Conservation (phyloP, 345 rosid genomes). For the Gossypium stocksii region DNA sequence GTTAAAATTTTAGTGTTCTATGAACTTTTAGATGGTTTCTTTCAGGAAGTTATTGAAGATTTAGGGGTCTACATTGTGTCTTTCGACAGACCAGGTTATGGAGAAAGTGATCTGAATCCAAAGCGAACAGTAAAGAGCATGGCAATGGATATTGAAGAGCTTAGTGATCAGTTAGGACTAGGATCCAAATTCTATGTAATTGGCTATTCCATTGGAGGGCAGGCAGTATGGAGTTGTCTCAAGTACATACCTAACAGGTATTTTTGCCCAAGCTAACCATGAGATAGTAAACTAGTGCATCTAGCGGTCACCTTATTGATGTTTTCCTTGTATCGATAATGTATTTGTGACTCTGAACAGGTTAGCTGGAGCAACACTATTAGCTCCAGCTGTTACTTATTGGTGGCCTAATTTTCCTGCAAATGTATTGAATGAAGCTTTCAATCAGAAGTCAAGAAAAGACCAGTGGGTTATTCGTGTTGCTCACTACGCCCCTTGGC, state of each 20-base stretch:
- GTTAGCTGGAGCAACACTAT: slow-evolving; percentile 51
- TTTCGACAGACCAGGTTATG: slow-evolving; percentile 69
- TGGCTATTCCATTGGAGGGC: slow-evolving; percentile 63
- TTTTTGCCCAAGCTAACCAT: background rate
- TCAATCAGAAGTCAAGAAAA: slow-evolving; percentile 28
- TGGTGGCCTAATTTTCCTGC: slow-evolving; percentile 58
- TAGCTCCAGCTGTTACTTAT: slow-evolving; percentile 54
- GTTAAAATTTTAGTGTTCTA: background rate
- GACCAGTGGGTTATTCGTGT: slow-evolving; percentile 62
- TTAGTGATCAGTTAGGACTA: slow-evolving; percentile 57
- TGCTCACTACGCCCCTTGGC: slow-evolving; percentile 61
- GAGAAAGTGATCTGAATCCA: slow-evolving; percentile 65
- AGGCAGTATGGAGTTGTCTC: slow-evolving; percentile 50
- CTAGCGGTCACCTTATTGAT: background rate
- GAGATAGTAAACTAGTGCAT: background rate
- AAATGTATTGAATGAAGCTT: slow-evolving; percentile 45
- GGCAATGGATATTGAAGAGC: slow-evolving; percentile 63
- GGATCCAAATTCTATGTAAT: slow-evolving; percentile 51
- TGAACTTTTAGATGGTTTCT: slow-evolving; percentile 13
- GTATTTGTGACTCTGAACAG: slow-evolving; percentile 21
- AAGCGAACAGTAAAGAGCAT: slow-evolving; percentile 44
- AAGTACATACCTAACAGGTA: slow-evolving; percentile 73
- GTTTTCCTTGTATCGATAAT: slow-evolving; percentile 4
- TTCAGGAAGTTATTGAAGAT: slow-evolving; percentile 51
- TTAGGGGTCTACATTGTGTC: slow-evolving; percentile 53